Evolutionary conservation across 345 rosid genomes (phyloP).

Genomic region (Erysimum cheiranthoides): DNA sequence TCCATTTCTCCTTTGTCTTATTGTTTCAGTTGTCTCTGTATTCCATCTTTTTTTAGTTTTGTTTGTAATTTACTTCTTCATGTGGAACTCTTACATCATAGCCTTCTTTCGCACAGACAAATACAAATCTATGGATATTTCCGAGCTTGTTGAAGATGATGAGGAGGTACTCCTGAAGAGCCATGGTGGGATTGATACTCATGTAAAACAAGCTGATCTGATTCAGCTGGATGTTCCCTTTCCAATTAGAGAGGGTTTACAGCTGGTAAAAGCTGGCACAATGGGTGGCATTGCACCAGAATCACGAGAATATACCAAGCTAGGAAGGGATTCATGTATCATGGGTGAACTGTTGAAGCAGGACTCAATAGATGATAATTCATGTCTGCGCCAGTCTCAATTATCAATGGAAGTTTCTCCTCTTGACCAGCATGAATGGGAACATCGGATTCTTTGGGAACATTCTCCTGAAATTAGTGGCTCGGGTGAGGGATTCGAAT

Average conservation of each 20-base stretch:
- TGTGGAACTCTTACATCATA: slow-evolving; percentile 19
- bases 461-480: slow-evolving; percentile 58
- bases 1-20: slow-evolving; percentile 9
- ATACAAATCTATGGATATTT: slow-evolving; percentile 59
- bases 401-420: slow-evolving; percentile 57
- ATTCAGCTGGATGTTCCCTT: slow-evolving; percentile 55
- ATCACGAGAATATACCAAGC: slow-evolving; percentile 48
- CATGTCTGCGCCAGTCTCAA: slow-evolving; percentile 59
- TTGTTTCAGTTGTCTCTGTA: slow-evolving; percentile 20
- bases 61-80: slow-evolving; percentile 7
- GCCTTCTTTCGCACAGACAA: slow-evolving; percentile 60
- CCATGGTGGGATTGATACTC: slow-evolving; percentile 51
- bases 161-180: slow-evolving; percentile 79
- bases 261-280: slow-evolving; percentile 50
- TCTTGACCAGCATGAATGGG: slow-evolving; percentile 96
- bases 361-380: slow-evolving; percentile 47
- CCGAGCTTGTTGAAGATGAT: slow-evolving; percentile 84
- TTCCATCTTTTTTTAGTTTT: slow-evolving; percentile 20
- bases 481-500: slow-evolving; percentile 54
- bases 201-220: slow-evolving; percentile 44
- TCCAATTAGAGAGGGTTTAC: slow-evolving; percentile 45
- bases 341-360: slow-evolving; percentile 75
- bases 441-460: slow-evolving; percentile 84
- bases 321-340: slow-evolving; percentile 52
- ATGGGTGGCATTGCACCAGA: slow-evolving; percentile 44